A percentile compares a stretch with the other conserved stretches of the same genome.
Evolutionary conservation across 2,329 filamentous ascomycete genomes (phyloP).

Genomic region (Talaromyces sp.): DNA sequence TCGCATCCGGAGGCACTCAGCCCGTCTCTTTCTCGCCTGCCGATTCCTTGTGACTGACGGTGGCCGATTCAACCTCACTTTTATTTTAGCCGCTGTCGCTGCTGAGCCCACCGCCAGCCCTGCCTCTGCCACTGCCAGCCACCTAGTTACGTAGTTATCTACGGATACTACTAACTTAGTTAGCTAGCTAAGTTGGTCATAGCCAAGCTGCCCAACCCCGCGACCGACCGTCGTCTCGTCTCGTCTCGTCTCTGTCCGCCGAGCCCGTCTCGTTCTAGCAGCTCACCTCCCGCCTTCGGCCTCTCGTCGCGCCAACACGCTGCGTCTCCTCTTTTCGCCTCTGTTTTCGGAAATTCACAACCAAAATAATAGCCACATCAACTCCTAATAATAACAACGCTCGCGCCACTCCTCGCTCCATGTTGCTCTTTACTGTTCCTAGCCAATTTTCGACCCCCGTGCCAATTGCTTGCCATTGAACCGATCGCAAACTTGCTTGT

Average conservation of each 20-base stretch:
- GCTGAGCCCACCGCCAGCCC: too few relatives aligned
- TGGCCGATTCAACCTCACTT: too few relatives aligned
- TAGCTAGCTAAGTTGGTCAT: not conserved
- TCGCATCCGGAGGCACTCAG: not conserved
- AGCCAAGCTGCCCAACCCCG: not conserved
- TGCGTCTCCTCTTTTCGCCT: constrained; percentile 2
- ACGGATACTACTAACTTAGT: too few relatives aligned
- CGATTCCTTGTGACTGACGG: too few relatives aligned
- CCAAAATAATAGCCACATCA: not conserved
- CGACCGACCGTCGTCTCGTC: not conserved
- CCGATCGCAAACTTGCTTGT: constrained; percentile 4
- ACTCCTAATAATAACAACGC: not conserved
- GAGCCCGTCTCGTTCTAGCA: not conserved
- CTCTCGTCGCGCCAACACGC: not conserved
- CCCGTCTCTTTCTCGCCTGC: too few relatives aligned
- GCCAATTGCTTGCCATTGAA: constrained; percentile 10
- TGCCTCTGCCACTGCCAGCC: too few relatives aligned
- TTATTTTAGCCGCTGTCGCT: too few relatives aligned
- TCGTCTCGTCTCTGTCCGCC: not conserved
- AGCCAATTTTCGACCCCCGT: constrained; percentile 12
- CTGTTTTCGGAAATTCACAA: not conserved
- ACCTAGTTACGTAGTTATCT: too few relatives aligned
- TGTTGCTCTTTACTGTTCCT: constrained; percentile 24
- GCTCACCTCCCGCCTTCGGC: constrained; percentile 8
- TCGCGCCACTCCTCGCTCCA: constrained; percentile 18